phyloP scores from a whole-genome alignment of 352 stramenopile species.

The Plasmopara muralis region DNA sequence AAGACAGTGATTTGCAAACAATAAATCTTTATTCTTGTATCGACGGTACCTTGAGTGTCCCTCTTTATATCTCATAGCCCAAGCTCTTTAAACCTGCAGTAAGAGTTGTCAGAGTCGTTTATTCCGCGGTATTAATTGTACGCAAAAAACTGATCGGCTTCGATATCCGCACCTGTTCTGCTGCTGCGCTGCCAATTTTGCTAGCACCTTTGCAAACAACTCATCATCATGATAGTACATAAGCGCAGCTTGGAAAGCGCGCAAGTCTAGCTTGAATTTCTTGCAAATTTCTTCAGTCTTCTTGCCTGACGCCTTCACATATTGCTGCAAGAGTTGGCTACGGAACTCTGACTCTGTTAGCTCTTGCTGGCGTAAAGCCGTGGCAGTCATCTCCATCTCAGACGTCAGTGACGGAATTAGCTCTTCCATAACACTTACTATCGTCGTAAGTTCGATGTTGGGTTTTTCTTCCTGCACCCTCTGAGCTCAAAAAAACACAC shows the following conservation, averaged over 20 bases:
- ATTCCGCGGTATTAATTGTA: too few relatives aligned
- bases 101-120: constrained; percentile 9
- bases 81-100: constrained; percentile 40
- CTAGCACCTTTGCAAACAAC: constrained; percentile 54
- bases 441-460: constrained; percentile 44
- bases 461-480: constrained; percentile 49
- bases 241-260: constrained; percentile 63
- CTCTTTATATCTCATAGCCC: constrained; percentile 25
- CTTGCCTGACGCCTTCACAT: constrained; percentile 57
- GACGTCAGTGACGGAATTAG: constrained; percentile 60
- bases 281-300: constrained; percentile 49
- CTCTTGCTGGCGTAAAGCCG: constrained; percentile 27
- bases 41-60: not conserved
- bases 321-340: constrained; percentile 49
- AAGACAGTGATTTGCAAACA: too few relatives aligned
- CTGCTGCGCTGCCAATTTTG: constrained; percentile 55
- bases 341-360: constrained; percentile 37
- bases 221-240: constrained; percentile 76
- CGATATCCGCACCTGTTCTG: constrained; percentile 42
- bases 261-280: constrained; percentile 49
- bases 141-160: constrained; percentile 10
- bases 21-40: too few relatives aligned
- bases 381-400: constrained; percentile 67
- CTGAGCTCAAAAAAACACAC: constrained; percentile 21
- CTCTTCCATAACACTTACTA: constrained; percentile 64